These are phyloP conservation scores for Hibiscus mutabilis DNA, from an alignment of 345 rosid species.

Conservation along the genomic window DNA sequence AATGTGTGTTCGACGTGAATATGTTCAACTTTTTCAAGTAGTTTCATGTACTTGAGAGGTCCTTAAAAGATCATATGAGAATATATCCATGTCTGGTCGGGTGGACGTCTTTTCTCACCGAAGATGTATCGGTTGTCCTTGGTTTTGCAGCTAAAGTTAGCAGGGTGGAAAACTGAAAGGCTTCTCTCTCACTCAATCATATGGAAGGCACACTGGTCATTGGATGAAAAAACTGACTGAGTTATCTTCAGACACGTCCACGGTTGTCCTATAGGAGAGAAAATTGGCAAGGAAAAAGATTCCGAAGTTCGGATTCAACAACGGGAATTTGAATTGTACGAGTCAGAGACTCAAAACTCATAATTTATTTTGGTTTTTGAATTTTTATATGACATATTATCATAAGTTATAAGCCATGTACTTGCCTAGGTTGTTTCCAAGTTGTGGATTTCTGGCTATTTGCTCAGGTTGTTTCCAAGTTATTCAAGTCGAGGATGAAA, in stretches of 20 bases:
- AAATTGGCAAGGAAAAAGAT: neutral
- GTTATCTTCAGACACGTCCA: too few relatives aligned
- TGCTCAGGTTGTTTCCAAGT: too few relatives aligned
- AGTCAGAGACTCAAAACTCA: neutral
- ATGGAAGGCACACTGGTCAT: too few relatives aligned
- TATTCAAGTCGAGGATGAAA: too few relatives aligned
- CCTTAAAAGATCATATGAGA: neutral
- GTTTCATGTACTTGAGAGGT: neutral
- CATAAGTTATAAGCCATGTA: too few relatives aligned
- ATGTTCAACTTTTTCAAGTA: neutral
- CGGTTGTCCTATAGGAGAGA: neutral
- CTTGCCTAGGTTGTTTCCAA: too few relatives aligned
- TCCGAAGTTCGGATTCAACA: neutral
- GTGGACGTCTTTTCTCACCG: neutral
- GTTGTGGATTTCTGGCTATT: too few relatives aligned
- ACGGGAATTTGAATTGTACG: neutral
- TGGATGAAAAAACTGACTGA: too few relatives aligned
- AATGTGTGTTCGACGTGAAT: neutral
- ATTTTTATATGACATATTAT: neutral
- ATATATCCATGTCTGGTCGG: neutral
- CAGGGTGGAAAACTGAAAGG: conserved; percentile 85
- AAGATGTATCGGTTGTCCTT: neutral
- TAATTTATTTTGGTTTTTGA: neutral
- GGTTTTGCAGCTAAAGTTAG: conserved; percentile 47
- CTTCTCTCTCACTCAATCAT: too few relatives aligned